Conservation (phyloP, 331 rosid genomes). For the Quercus phellos region DNA sequence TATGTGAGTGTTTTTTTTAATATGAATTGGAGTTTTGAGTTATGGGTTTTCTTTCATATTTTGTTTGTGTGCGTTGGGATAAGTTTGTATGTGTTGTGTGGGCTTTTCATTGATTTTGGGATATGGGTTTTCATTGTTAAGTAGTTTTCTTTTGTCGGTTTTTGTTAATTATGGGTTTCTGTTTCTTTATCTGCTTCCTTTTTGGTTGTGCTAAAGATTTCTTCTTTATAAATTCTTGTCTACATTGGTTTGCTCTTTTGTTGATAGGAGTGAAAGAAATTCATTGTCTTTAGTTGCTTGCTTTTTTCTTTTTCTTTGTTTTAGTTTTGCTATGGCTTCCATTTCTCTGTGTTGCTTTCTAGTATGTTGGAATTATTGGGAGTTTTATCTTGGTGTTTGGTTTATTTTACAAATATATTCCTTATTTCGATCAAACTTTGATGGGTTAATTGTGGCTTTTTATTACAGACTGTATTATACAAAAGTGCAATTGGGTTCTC, state of each 20-base stretch:
- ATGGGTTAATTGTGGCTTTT: background rate
- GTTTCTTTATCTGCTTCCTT: background rate
- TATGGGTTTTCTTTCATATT: background rate
- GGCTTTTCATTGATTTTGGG: conserved; percentile 12
- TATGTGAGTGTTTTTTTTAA: too few species aligned
- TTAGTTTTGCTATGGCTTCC: background rate
- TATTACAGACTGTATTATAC: conserved; percentile 77
- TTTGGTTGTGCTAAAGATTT: conserved; percentile 4
- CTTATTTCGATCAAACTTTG: background rate
- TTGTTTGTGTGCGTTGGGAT: conserved; percentile 1
- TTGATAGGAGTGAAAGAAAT: background rate
- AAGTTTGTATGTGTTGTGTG: background rate
- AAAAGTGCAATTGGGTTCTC: conserved; percentile 79
- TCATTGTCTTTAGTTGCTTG: background rate
- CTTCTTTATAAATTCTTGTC: background rate
- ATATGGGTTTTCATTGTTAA: conserved; percentile 10
- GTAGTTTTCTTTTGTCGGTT: conserved; percentile 10
- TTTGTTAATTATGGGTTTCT: background rate
- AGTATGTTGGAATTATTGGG: background rate
- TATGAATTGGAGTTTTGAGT: background rate
- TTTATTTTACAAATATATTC: background rate
- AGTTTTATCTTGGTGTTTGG: background rate
- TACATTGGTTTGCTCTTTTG: background rate
- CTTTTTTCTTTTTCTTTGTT: background rate
- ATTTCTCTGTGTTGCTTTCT: background rate